phyloP scores from a whole-genome alignment of 805 yeast genomes.

The Lachancea nothofagi region DNA sequence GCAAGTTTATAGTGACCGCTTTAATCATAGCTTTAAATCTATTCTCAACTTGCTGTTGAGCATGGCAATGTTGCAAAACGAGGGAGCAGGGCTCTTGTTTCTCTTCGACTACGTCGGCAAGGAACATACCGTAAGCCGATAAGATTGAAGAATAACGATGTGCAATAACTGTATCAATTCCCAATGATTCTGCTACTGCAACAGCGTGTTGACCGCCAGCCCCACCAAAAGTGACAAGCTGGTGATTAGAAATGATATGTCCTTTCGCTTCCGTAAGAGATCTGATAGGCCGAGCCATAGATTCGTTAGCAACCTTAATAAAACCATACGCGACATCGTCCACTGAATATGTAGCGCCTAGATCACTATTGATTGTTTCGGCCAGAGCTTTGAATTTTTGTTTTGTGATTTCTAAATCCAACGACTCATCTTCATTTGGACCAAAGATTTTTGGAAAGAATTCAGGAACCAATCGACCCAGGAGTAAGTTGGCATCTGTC shows the following conservation, averaged over 20 bases:
- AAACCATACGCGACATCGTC: constrained; percentile 79
- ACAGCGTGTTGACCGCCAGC: constrained; percentile 92
- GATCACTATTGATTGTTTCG: constrained; percentile 45
- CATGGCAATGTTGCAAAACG: constrained; percentile 31
- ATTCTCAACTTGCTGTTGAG: constrained; percentile 34
- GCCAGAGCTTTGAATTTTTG: constrained; percentile 51
- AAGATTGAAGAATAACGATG: constrained; percentile 80
- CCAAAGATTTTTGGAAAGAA: constrained; percentile 81
- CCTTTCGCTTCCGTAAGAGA: constrained; percentile 84
- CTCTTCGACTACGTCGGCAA: constrained; percentile 82
- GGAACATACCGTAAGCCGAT: constrained; percentile 83
- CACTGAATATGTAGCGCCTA: constrained; percentile 39
- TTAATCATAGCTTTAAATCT: constrained; percentile 43
- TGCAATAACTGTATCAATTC: constrained; percentile 61
- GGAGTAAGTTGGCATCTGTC: constrained; percentile 74
- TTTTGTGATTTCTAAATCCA: constrained; percentile 51
- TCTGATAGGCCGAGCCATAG: constrained; percentile 89
- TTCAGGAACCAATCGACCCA: constrained; percentile 69
- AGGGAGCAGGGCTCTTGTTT: constrained; percentile 66
- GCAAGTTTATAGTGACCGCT: constrained; percentile 39
- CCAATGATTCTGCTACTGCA: constrained; percentile 65
- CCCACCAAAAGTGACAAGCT: constrained; percentile 83
- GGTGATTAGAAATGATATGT: constrained; percentile 55
- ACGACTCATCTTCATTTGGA: constrained; percentile 64
- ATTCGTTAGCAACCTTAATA: constrained; percentile 74